Evolutionary conservation across 2,329 filamentous ascomycete species (phyloP).

Genomic region (Colletotrichum gigasporum): DNA sequence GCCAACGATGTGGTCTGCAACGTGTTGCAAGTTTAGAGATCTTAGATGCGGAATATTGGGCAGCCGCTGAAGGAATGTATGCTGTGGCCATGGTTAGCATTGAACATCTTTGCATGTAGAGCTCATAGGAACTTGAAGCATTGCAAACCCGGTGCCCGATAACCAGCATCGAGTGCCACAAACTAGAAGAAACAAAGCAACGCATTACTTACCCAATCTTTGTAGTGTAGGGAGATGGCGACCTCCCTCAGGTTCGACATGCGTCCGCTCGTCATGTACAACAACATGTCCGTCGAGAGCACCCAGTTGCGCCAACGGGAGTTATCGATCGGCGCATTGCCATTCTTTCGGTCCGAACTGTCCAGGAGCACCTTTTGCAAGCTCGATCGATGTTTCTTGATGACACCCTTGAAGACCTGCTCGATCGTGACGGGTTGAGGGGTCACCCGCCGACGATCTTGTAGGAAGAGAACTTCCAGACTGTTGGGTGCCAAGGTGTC

Average conservation of each 20-base stretch:
- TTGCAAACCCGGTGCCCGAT: too few species aligned
- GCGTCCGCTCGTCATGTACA: slow-evolving; percentile 79
- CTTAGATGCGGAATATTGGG: slow-evolving; percentile 76
- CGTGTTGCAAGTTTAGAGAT: slow-evolving; percentile 75
- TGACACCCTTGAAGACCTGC: slow-evolving; percentile 74
- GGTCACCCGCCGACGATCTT: slow-evolving; percentile 67
- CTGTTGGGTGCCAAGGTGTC: slow-evolving; percentile 82
- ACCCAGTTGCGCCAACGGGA: slow-evolving; percentile 76
- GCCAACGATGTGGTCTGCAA: slow-evolving; percentile 68
- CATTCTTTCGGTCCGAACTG: slow-evolving; percentile 62
- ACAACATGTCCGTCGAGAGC: slow-evolving; percentile 72
- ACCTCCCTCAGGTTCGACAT: slow-evolving; percentile 79
- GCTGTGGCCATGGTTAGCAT: slow-evolving; percentile 55
- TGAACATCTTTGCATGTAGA: slow-evolving; percentile 6
- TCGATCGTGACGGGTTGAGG: slow-evolving; percentile 69
- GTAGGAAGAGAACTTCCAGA: slow-evolving; percentile 81
- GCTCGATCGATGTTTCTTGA: slow-evolving; percentile 76
- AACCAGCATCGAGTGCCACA: too few species aligned
- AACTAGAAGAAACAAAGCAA: slow-evolving; percentile 14
- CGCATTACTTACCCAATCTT: slow-evolving; percentile 74
- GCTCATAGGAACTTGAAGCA: not conserved
- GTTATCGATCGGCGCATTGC: slow-evolving; percentile 39
- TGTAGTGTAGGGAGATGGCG: slow-evolving; percentile 76
- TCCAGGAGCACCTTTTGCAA: slow-evolving; percentile 80
- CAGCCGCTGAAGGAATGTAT: slow-evolving; percentile 80